A percentile compares a stretch with the other conserved stretches of the same genome.
Conservation (phyloP, 495 filamentous ascomycete genomes). For the Pyrenopolyporus hunteri region DNA sequence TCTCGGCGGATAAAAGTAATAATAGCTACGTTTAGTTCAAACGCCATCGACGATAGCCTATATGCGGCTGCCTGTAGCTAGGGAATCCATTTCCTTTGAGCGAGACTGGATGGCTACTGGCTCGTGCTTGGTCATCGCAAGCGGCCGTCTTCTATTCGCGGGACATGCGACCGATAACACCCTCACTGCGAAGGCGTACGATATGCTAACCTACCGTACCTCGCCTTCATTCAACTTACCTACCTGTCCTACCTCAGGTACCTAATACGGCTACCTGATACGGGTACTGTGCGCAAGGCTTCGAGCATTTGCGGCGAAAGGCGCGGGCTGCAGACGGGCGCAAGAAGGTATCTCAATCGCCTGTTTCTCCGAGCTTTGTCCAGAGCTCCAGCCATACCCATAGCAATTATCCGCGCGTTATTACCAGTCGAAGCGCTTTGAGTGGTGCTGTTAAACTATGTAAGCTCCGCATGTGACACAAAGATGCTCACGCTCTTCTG, state of each 20-base stretch:
- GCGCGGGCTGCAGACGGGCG: too few species aligned
- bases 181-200: not conserved
- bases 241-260: too few species aligned
- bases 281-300: too few species aligned
- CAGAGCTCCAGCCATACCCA: slow-evolving; percentile 5
- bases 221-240: not conserved
- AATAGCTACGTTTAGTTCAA: slow-evolving; percentile 15
- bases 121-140: slow-evolving; percentile 21
- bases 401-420: slow-evolving; percentile 33
- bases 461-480: slow-evolving; percentile 32
- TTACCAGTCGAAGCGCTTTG: slow-evolving; percentile 22
- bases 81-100: too few species aligned
- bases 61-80: slow-evolving; percentile 19
- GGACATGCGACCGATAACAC: slow-evolving; percentile 15
- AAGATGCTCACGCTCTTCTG: slow-evolving; percentile 13
- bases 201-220: too few species aligned
- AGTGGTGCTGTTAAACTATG: slow-evolving; percentile 27
- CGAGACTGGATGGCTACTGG: too few species aligned
- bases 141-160: slow-evolving; percentile 25
- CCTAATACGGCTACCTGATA: too few species aligned
- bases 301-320: too few species aligned
- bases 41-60: slow-evolving; percentile 32
- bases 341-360: slow-evolving; percentile 5
- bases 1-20: slow-evolving; percentile 15
- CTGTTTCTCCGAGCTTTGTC: slow-evolving; percentile 33